These are phyloP conservation scores for Erythrobasidium hasegawianum DNA, from an alignment of 1,284 basidiomycete species.

Conservation along the genomic window DNA sequence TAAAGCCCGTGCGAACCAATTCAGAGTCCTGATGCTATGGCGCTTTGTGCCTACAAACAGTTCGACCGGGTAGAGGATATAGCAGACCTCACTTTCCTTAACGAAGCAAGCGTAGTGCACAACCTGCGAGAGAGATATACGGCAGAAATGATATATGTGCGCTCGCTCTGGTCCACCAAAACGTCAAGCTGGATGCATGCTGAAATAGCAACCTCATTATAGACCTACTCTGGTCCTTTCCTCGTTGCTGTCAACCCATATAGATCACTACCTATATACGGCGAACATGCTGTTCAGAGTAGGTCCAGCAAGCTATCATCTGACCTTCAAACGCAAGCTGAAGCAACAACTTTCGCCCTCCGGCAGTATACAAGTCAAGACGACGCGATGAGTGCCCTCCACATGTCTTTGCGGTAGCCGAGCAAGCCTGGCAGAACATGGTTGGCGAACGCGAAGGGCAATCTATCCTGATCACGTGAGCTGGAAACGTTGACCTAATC, in stretches of 20 bases:
- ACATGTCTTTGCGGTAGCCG: conserved; percentile 95
- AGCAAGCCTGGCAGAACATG: conserved; percentile 98
- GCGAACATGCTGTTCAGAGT: conserved; percentile 49
- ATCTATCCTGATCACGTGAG: conserved; percentile 91
- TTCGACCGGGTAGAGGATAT: conserved; percentile 98
- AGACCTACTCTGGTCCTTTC: conserved; percentile 96
- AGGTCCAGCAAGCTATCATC: not conserved
- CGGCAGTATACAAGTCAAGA: conserved; percentile 87
- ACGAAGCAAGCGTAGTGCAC: conserved; percentile 97
- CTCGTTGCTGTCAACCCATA: conserved; percentile 98
- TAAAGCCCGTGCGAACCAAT: not conserved
- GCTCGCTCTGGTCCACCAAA: conserved; percentile 50
- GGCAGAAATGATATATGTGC: conserved; percentile 88
- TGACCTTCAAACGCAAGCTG: too few species aligned
- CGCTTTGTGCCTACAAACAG: conserved; percentile 58
- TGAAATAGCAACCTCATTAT: not conserved
- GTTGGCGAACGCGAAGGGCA: conserved; percentile 95
- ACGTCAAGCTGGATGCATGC: not conserved
- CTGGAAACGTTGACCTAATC: too few species aligned
- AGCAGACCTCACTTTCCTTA: conserved; percentile 94
- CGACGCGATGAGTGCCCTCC: conserved; percentile 93
- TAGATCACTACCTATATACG: conserved; percentile 86
- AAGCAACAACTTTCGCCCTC: conserved; percentile 60
- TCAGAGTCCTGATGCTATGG: not conserved
- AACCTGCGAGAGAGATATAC: conserved; percentile 89